These are phyloP conservation scores for Marchantia paleacea DNA, from an alignment of 225 moss, liverwort and hornwort genomes.

Conservation along the genomic window DNA sequence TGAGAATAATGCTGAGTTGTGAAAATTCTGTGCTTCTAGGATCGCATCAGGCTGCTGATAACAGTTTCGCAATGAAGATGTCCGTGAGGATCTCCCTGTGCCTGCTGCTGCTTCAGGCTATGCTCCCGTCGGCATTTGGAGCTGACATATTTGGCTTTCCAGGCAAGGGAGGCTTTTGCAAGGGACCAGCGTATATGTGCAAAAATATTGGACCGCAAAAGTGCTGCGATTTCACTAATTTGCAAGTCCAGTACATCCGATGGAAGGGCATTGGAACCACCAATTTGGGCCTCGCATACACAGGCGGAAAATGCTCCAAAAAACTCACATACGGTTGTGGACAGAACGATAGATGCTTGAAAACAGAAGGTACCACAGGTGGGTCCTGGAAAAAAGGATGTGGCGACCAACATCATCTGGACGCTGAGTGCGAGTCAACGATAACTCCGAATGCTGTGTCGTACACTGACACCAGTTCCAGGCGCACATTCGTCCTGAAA, in stretches of 20 bases:
- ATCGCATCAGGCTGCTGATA: too few relatives aligned
- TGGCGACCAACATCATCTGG: neutral
- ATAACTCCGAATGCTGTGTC: neutral
- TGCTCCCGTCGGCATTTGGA: neutral
- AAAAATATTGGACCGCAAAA: neutral
- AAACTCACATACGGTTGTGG: neutral
- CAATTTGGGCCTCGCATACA: slow-evolving; percentile 1
- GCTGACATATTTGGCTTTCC: slow-evolving; percentile 14
- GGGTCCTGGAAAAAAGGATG: slow-evolving; percentile 14
- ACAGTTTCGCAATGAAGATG: neutral
- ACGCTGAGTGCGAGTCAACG: neutral
- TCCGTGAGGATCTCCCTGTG: neutral
- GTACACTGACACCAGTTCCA: neutral
- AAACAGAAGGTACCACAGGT: neutral
- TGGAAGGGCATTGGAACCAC: neutral
- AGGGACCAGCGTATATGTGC: slow-evolving; percentile 14
- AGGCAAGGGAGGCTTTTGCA: neutral
- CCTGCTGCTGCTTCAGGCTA: neutral
- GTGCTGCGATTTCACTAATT: slow-evolving; percentile 5
- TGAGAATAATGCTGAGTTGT: too few relatives aligned
- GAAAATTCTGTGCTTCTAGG: too few relatives aligned
- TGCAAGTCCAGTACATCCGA: neutral
- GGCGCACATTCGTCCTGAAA: neutral
- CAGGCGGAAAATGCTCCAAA: slow-evolving; percentile 16
- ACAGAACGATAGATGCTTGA: neutral